Evolutionary conservation across 768 basidiomycete species (phyloP), one percentile per base, ranked within the genome.

Genomic region (Tulasnella sp.): DNA sequence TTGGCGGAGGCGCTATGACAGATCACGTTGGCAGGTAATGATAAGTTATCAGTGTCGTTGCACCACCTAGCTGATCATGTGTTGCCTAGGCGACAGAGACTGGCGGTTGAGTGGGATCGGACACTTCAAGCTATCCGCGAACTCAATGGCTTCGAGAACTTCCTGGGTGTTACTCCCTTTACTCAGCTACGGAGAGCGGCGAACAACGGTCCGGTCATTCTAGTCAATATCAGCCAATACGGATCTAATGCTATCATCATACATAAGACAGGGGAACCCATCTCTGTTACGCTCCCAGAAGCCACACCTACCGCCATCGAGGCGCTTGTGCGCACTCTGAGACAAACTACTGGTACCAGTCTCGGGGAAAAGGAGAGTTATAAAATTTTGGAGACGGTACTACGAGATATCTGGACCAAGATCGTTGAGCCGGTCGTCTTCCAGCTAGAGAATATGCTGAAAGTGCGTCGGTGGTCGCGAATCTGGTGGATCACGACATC

Each of bases 191-290:
- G 27, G n/a, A 24, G 10, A 22, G 64, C 67, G 12, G 64, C 67
- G 11, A 34, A n/a, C n/a, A 52, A 60, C 48, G 71, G 71, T 34
- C 70, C 72, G 2, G 65, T 73, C 17, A 66, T 73, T 42, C 65
- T 73, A 46, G 63, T 73, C 24, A 73, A 71, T 43, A 67, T 64
- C 9, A 68, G 66, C 19, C 27, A 52, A 30, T 52, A 29, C 27
- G 8, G 22, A 21, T 52, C 27, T 10, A 10, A 52, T 27, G 50
- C 50, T 5, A 52, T 52, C 24, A 52, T 52, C 29, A 12, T 31
- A 4, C 24, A 5, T 12, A 52, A 22, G 9, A 10, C 24, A 19
- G 7, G n/a, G 4, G 50, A 52, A 21, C 50, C 50, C 24, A 4
- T 52, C 19, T 19, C 29, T 19, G 24, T 52, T 12, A 7, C 50